These are phyloP conservation scores for Sechiopsis laciniata DNA, from an alignment of 306 rosid genomes.

Conservation along the genomic window DNA sequence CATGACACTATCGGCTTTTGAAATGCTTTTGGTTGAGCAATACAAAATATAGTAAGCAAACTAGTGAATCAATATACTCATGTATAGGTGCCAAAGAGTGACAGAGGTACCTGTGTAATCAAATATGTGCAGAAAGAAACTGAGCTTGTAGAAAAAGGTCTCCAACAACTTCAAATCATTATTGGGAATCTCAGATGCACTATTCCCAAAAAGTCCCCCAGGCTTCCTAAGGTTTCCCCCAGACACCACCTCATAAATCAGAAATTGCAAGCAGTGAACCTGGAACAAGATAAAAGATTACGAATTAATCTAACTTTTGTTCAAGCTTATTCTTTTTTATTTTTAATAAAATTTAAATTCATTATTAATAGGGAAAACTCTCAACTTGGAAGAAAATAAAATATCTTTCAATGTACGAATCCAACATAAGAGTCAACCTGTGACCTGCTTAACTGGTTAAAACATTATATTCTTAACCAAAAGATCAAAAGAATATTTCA, in stretches of 20 bases:
- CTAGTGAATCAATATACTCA: neutral
- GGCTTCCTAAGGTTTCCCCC: conserved; percentile 99
- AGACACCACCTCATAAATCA: conserved; percentile 93
- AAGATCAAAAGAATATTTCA: neutral
- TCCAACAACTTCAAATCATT: conserved; percentile 86
- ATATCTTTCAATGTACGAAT: neutral
- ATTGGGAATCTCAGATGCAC: conserved; percentile 89
- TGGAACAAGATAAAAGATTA: conserved; percentile 34
- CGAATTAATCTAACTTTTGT: neutral
- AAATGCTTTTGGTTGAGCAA: neutral
- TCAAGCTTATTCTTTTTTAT: neutral
- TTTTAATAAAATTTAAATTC: neutral
- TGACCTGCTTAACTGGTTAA: neutral
- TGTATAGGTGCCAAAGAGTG: neutral
- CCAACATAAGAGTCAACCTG: neutral
- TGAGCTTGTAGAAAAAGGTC: conserved; percentile 90
- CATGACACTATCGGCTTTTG: neutral
- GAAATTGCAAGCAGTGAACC: conserved; percentile 97
- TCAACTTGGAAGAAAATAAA: neutral
- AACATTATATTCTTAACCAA: neutral
- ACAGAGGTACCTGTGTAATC: conserved; percentile 73
- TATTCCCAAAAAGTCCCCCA: conserved; percentile 94
- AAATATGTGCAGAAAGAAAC: conserved; percentile 84
- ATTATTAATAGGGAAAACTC: neutral
- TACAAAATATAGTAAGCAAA: neutral